Percentiles rank a stretch among this genome's conserved stretches.
Conservation (phyloP, 352 stramenopile genomes). For the Blastocystis sp. region DNA sequence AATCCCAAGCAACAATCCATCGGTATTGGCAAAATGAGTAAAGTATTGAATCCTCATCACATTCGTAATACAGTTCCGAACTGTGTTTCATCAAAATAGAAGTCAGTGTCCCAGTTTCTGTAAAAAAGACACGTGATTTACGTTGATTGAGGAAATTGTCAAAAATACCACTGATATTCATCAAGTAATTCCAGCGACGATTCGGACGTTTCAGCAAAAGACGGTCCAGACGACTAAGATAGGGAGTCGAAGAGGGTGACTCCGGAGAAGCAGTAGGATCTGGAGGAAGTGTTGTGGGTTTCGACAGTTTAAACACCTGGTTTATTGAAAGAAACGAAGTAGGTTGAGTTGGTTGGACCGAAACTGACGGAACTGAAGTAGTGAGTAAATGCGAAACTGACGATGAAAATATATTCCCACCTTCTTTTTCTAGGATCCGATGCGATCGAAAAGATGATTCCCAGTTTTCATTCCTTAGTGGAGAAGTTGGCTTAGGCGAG, state of each 20-base stretch:
- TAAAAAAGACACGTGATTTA: background rate
- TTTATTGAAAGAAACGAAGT: no score
- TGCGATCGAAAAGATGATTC: no score
- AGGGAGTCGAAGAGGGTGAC: background rate
- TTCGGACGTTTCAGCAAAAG: background rate
- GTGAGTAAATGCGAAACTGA: no score
- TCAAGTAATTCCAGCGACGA: background rate
- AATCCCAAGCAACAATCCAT: slow-evolving; percentile 9
- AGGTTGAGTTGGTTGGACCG: no score
- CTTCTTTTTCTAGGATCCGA: no score
- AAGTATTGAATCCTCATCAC: background rate
- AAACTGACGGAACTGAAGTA: no score
- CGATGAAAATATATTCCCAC: no score
- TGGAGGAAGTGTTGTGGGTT: no score
- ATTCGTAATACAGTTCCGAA: background rate
- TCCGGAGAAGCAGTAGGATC: no score
- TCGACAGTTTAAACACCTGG: no score
- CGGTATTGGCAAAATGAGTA: slow-evolving; percentile 11
- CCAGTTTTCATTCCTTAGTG: no score
- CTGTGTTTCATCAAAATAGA: background rate
- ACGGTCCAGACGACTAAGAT: background rate
- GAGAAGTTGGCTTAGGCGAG: no score
- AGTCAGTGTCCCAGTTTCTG: background rate
- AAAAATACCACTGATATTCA: background rate
- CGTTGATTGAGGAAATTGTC: background rate